These are phyloP conservation scores for Aspergillus ochraceoroseus DNA, from an alignment of 2,329 filamentous ascomycete genomes.

Conservation along the genomic window DNA sequence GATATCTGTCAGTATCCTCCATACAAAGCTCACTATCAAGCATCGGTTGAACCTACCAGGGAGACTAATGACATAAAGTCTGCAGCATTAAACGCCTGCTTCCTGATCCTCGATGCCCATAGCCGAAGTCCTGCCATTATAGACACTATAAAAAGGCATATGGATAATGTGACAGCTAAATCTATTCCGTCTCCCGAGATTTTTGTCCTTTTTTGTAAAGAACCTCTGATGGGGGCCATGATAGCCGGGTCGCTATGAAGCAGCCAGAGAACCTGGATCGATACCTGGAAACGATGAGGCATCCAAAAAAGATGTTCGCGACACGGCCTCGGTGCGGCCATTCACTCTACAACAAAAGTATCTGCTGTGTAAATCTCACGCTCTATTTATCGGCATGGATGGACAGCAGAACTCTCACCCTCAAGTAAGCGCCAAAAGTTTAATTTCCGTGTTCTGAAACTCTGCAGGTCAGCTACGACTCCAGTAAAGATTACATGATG, in stretches of 20 bases:
- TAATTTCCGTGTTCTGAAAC: neutral
- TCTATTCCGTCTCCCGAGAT: conserved; percentile 6
- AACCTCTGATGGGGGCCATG: conserved; percentile 2
- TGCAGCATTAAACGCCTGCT: neutral
- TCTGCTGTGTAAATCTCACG: too few species aligned
- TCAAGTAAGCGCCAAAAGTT: neutral
- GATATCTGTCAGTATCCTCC: neutral
- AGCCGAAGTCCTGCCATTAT: conserved; percentile 2
- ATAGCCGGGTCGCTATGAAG: neutral
- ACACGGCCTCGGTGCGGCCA: too few species aligned
- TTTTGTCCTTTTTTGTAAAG: neutral
- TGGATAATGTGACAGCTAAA: conserved; percentile 4
- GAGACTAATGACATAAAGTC: conserved; percentile 4
- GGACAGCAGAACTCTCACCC: too few species aligned
- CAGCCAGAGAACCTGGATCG: neutral
- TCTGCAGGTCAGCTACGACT: neutral
- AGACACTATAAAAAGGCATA: conserved; percentile 8
- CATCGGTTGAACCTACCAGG: neutral
- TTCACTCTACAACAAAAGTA: too few species aligned
- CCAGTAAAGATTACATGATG: neutral
- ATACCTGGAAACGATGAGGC: neutral
- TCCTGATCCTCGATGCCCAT: conserved; percentile 1
- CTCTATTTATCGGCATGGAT: too few species aligned
- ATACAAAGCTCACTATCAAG: too few species aligned
- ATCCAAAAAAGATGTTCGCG: conserved; percentile 1